phyloP scores from a whole-genome alignment of 2,329 filamentous ascomycete species.

The Trichophyton benhamiae region DNA sequence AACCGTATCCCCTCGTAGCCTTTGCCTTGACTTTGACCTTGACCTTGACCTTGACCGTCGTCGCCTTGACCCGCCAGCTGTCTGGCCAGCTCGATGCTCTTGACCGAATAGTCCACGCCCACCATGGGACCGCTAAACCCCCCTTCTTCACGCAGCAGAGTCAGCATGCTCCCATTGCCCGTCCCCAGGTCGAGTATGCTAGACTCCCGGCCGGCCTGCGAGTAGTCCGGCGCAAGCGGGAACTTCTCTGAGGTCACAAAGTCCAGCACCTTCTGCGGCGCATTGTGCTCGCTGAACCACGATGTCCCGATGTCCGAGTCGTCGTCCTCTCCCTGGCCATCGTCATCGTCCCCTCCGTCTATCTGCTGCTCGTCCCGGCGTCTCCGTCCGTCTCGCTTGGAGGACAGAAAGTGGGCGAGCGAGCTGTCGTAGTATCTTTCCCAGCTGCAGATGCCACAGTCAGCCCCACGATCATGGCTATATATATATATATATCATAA shows the following conservation, averaged over 20 bases:
- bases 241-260: conserved; percentile 47
- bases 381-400: conserved; percentile 13
- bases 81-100: conserved; percentile 61
- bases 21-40: too few relatives aligned
- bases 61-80: conserved; percentile 36
- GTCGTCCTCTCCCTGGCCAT: conserved; percentile 57
- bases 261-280: conserved; percentile 64
- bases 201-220: neutral
- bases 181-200: conserved; percentile 79
- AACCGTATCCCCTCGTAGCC: conserved; percentile 44
- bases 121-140: conserved; percentile 58
- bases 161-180: conserved; percentile 86
- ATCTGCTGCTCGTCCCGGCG: conserved; percentile 5
- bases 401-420: conserved; percentile 25
- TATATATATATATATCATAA: neutral
- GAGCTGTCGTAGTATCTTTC: conserved; percentile 39
- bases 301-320: conserved; percentile 68
- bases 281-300: conserved; percentile 92
- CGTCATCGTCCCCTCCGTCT: conserved; percentile 7
- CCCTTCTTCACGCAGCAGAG: conserved; percentile 56
- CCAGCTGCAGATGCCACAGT: conserved; percentile 45
- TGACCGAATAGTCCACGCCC: conserved; percentile 75
- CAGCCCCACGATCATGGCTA: neutral
- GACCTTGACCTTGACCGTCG: too few relatives aligned
- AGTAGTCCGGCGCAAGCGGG: conserved; percentile 30